Evolutionary conservation across 768 basidiomycete species (phyloP).

Genomic region (Pulveroboletus sp.): DNA sequence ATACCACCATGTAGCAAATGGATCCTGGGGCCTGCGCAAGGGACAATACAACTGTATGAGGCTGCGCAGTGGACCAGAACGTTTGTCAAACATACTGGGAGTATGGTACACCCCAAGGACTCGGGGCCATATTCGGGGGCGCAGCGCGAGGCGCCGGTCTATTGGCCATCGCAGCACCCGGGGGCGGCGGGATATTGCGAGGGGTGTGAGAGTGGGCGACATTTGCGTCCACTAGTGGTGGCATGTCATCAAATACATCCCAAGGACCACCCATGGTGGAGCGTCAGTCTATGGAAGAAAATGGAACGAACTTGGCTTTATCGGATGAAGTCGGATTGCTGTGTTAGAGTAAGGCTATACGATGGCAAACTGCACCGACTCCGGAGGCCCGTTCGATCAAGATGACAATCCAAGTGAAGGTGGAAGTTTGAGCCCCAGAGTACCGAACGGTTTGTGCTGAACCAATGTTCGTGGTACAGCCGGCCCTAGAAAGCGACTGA

Average conservation of each 20-base stretch:
- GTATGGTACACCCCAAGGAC: slow-evolving; percentile 16
- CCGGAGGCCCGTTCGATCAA: background rate
- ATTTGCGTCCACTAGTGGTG: slow-evolving; percentile 22
- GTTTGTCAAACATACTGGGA: slow-evolving; percentile 10
- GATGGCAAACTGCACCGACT: background rate
- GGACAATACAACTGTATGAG: slow-evolving; percentile 1
- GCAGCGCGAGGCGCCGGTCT: slow-evolving; percentile 12
- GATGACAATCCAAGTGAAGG: background rate
- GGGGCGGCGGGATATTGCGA: slow-evolving; percentile 25
- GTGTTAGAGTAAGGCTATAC: slow-evolving; percentile 17
- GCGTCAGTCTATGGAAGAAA: background rate
- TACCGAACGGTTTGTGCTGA: background rate
- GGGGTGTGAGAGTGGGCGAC: background rate
- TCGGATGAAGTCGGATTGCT: slow-evolving; percentile 19
- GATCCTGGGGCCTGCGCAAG: slow-evolving; percentile 17
- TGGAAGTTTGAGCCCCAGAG: background rate
- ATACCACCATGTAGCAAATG: slow-evolving; percentile 6
- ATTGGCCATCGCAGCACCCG: slow-evolving; percentile 13
- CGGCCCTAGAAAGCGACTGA: background rate
- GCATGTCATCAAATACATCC: slow-evolving; percentile 23
- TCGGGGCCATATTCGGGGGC: slow-evolving; percentile 4
- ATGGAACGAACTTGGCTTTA: slow-evolving; percentile 1
- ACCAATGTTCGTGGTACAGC: background rate
- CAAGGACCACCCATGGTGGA: slow-evolving; percentile 16
- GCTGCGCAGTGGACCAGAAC: background rate